A percentile compares a stretch with the other conserved stretches of the same genome.
phyloP scores from a whole-genome alignment of 1,284 basidiomycete genomes.

The Rhodotorula sp. region DNA sequence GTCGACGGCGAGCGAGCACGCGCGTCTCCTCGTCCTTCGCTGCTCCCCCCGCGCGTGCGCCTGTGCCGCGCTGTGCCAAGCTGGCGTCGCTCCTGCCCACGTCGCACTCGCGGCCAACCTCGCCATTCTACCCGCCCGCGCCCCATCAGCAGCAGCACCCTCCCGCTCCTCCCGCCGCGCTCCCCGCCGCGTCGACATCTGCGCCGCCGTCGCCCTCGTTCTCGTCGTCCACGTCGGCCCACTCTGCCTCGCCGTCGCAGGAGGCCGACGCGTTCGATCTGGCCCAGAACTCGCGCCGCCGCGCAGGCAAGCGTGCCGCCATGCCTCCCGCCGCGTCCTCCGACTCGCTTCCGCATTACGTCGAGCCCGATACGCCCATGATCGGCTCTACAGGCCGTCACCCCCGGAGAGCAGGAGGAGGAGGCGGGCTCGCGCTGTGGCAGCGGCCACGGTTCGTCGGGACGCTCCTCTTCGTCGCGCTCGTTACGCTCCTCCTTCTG shows the following conservation, averaged over 20 bases:
- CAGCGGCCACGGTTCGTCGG: slow-evolving; percentile 22
- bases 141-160: slow-evolving; percentile 1
- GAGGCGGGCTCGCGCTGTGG: slow-evolving; percentile 1
- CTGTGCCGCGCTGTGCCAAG: background rate
- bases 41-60: background rate
- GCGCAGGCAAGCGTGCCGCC: slow-evolving; percentile 7
- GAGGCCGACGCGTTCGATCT: slow-evolving; percentile 25
- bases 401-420: slow-evolving; percentile 13
- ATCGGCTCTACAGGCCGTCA: slow-evolving; percentile 17
- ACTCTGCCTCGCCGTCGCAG: slow-evolving; percentile 5
- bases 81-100: slow-evolving; percentile 3
- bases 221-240: slow-evolving; percentile 18
- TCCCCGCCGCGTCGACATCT: slow-evolving; percentile 5
- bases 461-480: slow-evolving; percentile 33
- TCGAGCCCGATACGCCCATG: slow-evolving; percentile 36
- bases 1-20: background rate
- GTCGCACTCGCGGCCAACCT: background rate
- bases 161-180: slow-evolving; percentile 5
- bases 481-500: slow-evolving; percentile 39
- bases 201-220: slow-evolving; percentile 13
- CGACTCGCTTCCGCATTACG: slow-evolving; percentile 28
- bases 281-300: slow-evolving; percentile 10
- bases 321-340: slow-evolving; percentile 7
- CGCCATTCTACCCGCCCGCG: background rate
- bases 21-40: background rate